Evolutionary conservation across 805 yeast species (phyloP).

Genomic region (Clavispora phyllophila): DNA sequence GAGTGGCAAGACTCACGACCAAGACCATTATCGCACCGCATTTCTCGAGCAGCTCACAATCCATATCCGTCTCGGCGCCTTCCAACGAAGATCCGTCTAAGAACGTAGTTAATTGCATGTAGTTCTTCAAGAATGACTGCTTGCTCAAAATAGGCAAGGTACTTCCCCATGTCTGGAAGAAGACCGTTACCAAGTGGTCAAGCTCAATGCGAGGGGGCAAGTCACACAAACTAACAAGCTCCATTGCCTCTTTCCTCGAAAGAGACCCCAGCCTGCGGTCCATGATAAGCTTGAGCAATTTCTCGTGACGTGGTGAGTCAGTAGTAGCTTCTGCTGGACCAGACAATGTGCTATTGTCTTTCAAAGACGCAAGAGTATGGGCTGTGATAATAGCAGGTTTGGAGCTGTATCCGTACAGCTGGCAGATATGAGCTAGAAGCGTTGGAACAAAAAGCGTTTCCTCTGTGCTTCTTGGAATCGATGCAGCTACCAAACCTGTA

Average conservation of each 20-base stretch:
- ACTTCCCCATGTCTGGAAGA: conserved; percentile 75
- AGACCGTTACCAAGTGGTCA: conserved; percentile 63
- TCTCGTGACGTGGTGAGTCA: conserved; percentile 3
- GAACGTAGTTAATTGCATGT: conserved; percentile 42
- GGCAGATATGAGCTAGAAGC: conserved; percentile 61
- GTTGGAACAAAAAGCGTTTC: conserved; percentile 75
- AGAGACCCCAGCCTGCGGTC: conserved; percentile 23
- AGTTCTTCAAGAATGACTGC: conserved; percentile 60
- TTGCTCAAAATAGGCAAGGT: conserved; percentile 66
- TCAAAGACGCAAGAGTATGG: conserved; percentile 62
- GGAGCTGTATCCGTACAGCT: conserved; percentile 66
- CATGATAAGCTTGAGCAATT: conserved; percentile 22
- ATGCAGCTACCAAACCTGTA: conserved; percentile 53
- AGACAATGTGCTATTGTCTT: conserved; percentile 34
- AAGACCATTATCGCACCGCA: conserved; percentile 52
- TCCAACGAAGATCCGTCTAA: conserved; percentile 33
- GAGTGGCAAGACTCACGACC: conserved; percentile 43
- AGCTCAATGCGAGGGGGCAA: conserved; percentile 50
- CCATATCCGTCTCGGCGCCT: conserved; percentile 8
- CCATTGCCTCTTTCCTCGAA: conserved; percentile 36
- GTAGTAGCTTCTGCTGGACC: conserved; percentile 1
- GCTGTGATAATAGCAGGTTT: conserved; percentile 69
- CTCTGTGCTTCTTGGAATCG: conserved; percentile 73
- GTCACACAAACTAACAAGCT: conserved; percentile 34
- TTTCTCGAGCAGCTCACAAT: conserved; percentile 39